Conservation (phyloP, 2,329 filamentous ascomycete genomes). For the Penicillium rolfsii region DNA sequence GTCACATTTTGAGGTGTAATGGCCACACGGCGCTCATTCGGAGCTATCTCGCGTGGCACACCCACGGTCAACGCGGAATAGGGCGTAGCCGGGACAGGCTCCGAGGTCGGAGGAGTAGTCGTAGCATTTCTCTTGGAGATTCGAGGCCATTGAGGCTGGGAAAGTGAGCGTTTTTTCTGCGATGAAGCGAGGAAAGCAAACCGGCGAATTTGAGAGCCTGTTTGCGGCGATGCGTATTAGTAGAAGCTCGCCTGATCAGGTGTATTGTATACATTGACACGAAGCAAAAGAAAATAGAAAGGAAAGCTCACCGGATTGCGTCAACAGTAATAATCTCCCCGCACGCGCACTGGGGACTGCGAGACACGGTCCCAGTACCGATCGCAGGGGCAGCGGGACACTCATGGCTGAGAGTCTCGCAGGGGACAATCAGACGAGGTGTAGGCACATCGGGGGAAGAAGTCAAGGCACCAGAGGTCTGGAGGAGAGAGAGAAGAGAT, state of each 20-base stretch:
- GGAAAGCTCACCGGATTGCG: slow-evolving; percentile 29
- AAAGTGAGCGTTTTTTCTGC: slow-evolving; percentile 9
- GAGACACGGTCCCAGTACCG: slow-evolving; percentile 33
- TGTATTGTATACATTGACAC: neutral
- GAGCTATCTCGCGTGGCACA: slow-evolving; percentile 76
- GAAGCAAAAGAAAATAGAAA: neutral
- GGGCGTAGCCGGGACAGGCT: slow-evolving; percentile 49
- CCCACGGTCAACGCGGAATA: slow-evolving; percentile 76
- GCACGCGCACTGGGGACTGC: slow-evolving; percentile 25
- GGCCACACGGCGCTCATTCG: slow-evolving; percentile 79
- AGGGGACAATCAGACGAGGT: slow-evolving; percentile 5
- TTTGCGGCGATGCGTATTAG: neutral
- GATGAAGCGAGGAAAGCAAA: slow-evolving; percentile 15
- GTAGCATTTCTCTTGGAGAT: slow-evolving; percentile 29
- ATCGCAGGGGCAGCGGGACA: slow-evolving; percentile 31
- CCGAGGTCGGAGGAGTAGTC: slow-evolving; percentile 25
- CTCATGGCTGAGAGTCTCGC: slow-evolving; percentile 28
- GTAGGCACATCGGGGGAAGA: slow-evolving; percentile 13
- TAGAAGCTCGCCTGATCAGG: neutral
- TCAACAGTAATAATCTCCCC: slow-evolving; percentile 28
- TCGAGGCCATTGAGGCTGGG: slow-evolving; percentile 19
- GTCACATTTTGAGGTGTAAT: slow-evolving; percentile 83
- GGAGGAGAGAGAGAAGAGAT: neutral
- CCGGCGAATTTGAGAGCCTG: slow-evolving; percentile 27
- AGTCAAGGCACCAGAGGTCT: neutral